A percentile compares a stretch with the other conserved stretches of the same genome.
phyloP scores from a whole-genome alignment of 148 eudicot species.

The Silene conica region DNA sequence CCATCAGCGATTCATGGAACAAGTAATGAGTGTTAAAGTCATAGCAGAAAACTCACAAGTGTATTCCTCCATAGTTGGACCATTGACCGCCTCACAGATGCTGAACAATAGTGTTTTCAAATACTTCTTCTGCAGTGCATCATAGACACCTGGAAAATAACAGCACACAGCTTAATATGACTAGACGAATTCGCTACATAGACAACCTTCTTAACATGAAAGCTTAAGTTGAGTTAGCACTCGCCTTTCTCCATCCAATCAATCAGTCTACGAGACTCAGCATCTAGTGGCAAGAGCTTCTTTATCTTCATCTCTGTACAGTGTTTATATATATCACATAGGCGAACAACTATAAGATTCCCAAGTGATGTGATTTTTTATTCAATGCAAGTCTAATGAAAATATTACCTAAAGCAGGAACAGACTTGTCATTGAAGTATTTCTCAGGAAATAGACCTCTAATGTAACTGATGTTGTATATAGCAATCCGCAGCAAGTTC shows the following conservation, averaged over 20 bases:
- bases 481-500: slow-evolving; percentile 89
- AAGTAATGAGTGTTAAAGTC: neutral
- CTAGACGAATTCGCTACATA: neutral
- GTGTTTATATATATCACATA: neutral
- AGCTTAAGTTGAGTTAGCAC: neutral
- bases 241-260: slow-evolving; percentile 99
- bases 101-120: slow-evolving; percentile 73
- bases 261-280: slow-evolving; percentile 82
- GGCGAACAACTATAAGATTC: neutral
- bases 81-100: slow-evolving; percentile 68
- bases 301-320: slow-evolving; percentile 89
- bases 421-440: slow-evolving; percentile 76
- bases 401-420: slow-evolving; percentile 84
- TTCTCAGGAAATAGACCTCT: slow-evolving; percentile 97
- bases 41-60: slow-evolving; percentile 44
- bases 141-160: slow-evolving; percentile 78
- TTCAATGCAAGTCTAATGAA: neutral
- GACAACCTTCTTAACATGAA: neutral
- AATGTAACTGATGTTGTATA: slow-evolving; percentile 88
- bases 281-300: slow-evolving; percentile 91
- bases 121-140: slow-evolving; percentile 91
- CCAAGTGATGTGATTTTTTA: neutral
- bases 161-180: neutral
- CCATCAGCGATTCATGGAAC: neutral
- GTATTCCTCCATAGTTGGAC: slow-evolving; percentile 90